These are phyloP conservation scores for Funneliformis geosporum DNA, from an alignment of 192 early-diverging fungal genomes.

Conservation along the genomic window DNA sequence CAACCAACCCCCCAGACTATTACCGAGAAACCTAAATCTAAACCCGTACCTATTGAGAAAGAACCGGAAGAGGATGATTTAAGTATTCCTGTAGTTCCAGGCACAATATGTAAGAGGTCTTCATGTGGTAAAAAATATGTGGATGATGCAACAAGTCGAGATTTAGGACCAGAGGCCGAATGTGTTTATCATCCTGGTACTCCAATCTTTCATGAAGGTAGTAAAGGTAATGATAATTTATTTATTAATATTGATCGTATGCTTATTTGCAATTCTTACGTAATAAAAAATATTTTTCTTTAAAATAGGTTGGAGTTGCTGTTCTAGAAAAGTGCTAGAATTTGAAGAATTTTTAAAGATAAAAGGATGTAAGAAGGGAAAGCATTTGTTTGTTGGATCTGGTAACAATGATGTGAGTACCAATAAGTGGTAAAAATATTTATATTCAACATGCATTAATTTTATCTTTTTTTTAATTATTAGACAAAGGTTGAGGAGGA, in stretches of 20 bases:
- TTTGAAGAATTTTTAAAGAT: slow-evolving; percentile 99
- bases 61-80: slow-evolving; percentile 76
- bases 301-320: slow-evolving; percentile 82
- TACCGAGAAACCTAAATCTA: slow-evolving; percentile 35
- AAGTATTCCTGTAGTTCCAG: slow-evolving; percentile 66
- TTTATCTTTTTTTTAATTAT: not conserved
- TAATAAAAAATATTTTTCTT: not conserved
- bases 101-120: slow-evolving; percentile 81
- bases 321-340: slow-evolving; percentile 90
- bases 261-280: too few relatives aligned
- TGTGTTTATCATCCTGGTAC: slow-evolving; percentile 89
- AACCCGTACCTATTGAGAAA: slow-evolving; percentile 56
- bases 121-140: slow-evolving; percentile 73
- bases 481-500: slow-evolving; percentile 48
- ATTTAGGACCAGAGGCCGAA: slow-evolving; percentile 47
- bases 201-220: slow-evolving; percentile 97
- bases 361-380: slow-evolving; percentile 85
- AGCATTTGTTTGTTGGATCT: slow-evolving; percentile 85
- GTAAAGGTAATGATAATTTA: slow-evolving; percentile 60
- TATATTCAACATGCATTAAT: not conserved
- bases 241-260: not conserved
- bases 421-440: not conserved
- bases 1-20: slow-evolving; percentile 37
- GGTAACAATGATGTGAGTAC: slow-evolving; percentile 29
- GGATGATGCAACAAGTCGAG: slow-evolving; percentile 58